These are phyloP conservation scores for Haplosporangium sp. DNA, from an alignment of 371 early-diverging fungal species.

Conservation along the genomic window DNA sequence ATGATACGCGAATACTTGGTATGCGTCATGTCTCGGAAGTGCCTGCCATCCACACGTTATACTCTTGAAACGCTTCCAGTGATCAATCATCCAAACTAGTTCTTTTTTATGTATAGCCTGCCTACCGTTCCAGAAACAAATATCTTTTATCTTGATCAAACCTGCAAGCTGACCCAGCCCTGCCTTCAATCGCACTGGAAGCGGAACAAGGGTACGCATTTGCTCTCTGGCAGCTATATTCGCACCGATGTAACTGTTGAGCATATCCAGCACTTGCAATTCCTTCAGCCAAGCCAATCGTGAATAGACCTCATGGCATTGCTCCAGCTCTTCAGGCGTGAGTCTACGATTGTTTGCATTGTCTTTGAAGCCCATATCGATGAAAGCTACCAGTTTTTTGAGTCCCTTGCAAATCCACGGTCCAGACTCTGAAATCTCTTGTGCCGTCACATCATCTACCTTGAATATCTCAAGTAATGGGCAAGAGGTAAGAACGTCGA, in stretches of 20 bases:
- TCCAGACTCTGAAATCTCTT: neutral
- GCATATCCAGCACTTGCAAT: neutral
- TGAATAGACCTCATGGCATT: neutral
- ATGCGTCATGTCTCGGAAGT: no score
- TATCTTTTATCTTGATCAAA: neutral
- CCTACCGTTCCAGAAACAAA: slow-evolving; percentile 4
- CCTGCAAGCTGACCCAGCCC: slow-evolving; percentile 1
- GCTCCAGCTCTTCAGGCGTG: neutral
- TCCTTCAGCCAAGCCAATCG: neutral
- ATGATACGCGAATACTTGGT: no score
- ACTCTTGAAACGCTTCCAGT: neutral
- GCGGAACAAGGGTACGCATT: neutral
- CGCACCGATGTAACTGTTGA: neutral
- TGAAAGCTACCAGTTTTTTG: neutral
- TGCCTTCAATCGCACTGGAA: slow-evolving; percentile 2
- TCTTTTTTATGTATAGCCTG: slow-evolving; percentile 2
- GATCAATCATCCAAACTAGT: slow-evolving; percentile 4
- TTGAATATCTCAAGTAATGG: neutral
- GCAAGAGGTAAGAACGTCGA: slow-evolving; percentile 1
- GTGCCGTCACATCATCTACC: neutral
- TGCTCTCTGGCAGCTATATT: no score
- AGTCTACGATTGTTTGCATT: neutral
- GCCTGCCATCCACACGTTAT: no score
- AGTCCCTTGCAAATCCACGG: neutral
- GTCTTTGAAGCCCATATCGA: neutral